Evolutionary conservation across 2,329 filamentous ascomycete species (phyloP).

Genomic region (Drechslerella coelobrocha): DNA sequence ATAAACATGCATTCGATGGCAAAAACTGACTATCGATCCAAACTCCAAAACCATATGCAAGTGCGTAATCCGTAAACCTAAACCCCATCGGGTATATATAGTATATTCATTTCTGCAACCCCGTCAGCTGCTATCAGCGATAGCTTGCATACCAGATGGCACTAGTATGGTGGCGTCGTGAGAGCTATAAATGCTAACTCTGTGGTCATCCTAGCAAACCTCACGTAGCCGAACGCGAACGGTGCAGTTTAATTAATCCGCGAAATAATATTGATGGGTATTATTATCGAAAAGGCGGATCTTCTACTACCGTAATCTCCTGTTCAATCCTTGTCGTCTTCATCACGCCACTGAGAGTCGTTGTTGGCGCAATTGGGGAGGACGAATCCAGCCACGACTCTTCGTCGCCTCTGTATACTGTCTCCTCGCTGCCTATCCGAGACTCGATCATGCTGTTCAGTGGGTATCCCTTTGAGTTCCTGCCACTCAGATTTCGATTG

Average conservation of each 20-base stretch:
- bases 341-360: slow-evolving; percentile 18
- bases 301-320: slow-evolving; percentile 26
- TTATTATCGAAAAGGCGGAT: slow-evolving; percentile 21
- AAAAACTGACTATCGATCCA: too few relatives aligned
- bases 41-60: slow-evolving; percentile 37
- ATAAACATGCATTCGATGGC: too few relatives aligned
- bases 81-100: slow-evolving; percentile 24
- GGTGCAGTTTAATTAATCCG: too few relatives aligned
- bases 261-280: too few relatives aligned
- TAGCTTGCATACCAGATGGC: not conserved
- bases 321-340: slow-evolving; percentile 46
- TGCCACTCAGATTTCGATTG: slow-evolving; percentile 19
- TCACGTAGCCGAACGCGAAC: too few relatives aligned
- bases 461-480: slow-evolving; percentile 43
- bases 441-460: slow-evolving; percentile 32
- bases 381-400: slow-evolving; percentile 9
- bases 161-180: too few relatives aligned
- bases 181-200: too few relatives aligned
- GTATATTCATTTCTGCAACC: slow-evolving; percentile 1
- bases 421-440: slow-evolving; percentile 41
- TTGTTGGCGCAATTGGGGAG: not conserved
- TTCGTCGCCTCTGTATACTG: slow-evolving; percentile 30
- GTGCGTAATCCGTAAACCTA: slow-evolving; percentile 19
- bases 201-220: too few relatives aligned
- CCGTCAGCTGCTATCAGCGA: not conserved